These are phyloP conservation scores for Cinnamomum micranthum DNA, from an alignment of 164 flowering plant species.

Conservation along the genomic window DNA sequence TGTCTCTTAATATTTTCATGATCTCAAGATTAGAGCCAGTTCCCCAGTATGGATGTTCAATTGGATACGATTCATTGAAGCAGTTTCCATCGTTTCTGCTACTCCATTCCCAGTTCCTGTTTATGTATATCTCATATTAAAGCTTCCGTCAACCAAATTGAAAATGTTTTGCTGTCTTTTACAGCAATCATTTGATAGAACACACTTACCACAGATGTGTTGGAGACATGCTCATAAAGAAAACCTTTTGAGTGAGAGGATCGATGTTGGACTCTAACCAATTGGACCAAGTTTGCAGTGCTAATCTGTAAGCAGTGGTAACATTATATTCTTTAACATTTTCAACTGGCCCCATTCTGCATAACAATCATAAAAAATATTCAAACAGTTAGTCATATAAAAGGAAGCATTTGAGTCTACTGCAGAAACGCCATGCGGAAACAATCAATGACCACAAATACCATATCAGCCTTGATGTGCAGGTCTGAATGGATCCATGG, in stretches of 20 bases:
- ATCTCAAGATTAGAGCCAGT: conserved; percentile 70
- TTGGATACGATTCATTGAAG: conserved; percentile 71
- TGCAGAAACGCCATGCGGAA: no score
- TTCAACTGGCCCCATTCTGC: conserved; percentile 44
- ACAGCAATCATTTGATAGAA: background rate
- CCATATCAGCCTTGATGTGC: no score
- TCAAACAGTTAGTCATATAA: background rate
- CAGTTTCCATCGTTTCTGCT: conserved; percentile 71
- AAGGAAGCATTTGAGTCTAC: background rate
- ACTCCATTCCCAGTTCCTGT: conserved; percentile 93
- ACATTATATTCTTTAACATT: conserved; percentile 64
- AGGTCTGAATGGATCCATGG: no score
- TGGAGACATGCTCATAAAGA: conserved; percentile 84
- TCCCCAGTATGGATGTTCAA: conserved; percentile 70
- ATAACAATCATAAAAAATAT: background rate
- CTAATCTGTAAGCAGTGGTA: conserved; percentile 71
- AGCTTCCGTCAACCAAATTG: background rate
- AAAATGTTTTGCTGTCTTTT: background rate
- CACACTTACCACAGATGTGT: conserved; percentile 89
- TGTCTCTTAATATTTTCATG: conserved; percentile 48
- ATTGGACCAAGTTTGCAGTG: conserved; percentile 74
- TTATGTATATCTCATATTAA: background rate
- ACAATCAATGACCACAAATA: no score
- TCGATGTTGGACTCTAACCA: conserved; percentile 73
- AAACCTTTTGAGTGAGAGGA: conserved; percentile 60